A percentile compares a stretch with the other conserved stretches of the same genome.
phyloP scores from a whole-genome alignment of 2,329 filamentous ascomycete species.

The Aspergillus ochraceus region DNA sequence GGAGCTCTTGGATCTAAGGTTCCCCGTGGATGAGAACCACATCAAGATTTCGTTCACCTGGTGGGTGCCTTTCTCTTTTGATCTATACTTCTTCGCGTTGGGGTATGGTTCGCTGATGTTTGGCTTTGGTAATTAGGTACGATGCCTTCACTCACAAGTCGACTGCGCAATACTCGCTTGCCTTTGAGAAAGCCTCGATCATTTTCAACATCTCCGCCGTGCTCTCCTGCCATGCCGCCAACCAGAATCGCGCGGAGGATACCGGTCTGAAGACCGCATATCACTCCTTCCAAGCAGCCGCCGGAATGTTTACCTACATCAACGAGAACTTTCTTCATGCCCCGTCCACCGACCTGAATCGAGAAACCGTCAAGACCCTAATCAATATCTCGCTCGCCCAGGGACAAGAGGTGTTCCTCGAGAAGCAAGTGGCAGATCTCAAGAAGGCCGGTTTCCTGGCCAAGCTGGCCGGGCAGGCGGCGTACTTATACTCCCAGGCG shows the following conservation, averaged over 20 bases:
- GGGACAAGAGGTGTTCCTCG: conserved; percentile 94
- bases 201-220: conserved; percentile 99
- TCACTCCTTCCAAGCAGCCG: conserved; percentile 95
- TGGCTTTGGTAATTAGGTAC: conserved; percentile 62
- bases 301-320: conserved; percentile 99
- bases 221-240: conserved; percentile 89
- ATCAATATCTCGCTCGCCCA: conserved; percentile 93
- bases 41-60: conserved; percentile 99
- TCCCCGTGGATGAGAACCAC: conserved; percentile 97
- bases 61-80: conserved; percentile 50
- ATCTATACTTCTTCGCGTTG: not conserved
- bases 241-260: conserved; percentile 90
- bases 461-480: conserved; percentile 88
- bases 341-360: conserved; percentile 90
- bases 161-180: conserved; percentile 94
- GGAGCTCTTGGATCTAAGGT: conserved; percentile 88
- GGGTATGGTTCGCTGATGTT: not conserved
- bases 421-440: conserved; percentile 89
- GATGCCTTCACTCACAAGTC: conserved; percentile 99
- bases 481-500: conserved; percentile 82
- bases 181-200: conserved; percentile 97
- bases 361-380: conserved; percentile 92
- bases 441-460: conserved; percentile 92
- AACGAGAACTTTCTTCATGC: conserved; percentile 99
- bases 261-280: conserved; percentile 93